Base-by-base conservation (phyloP, 2,329 filamentous ascomycete genomes). In the Aspergillus unguis region DNA sequence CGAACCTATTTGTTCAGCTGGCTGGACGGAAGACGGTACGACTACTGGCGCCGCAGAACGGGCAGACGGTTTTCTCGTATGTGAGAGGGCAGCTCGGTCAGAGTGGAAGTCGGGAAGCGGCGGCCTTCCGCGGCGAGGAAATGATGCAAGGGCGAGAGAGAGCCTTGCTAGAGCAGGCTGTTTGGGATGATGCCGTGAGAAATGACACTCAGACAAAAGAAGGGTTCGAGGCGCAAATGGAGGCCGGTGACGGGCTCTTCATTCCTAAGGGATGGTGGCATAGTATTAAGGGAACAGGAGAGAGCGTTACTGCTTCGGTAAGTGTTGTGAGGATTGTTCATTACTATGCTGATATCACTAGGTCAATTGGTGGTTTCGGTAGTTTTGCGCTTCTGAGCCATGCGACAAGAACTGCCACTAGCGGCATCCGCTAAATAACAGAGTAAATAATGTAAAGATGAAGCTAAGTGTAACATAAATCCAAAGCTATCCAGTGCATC, bases 261-360 rank as follows among this genome's bases (percentile, higher is more conserved):
- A 90, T 95, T 35, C 90, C 90, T 0, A 82, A 83, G 54, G 87
- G 87, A 1, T 94, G 89, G 88, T 95, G 90, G 90, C 90, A 95
- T 77, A 89, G 86, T 65, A 82, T 95, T 50, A 85, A 81, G 65
- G 87, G 88, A 36, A 62, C 79, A 42, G 83, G 81, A 1, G 61
- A 75, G 50, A 76, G 79, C 25, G 77, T 84, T 47, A 85, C 80
- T 49, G 83, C 77, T 56, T 84, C 82, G 52, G 82, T 83, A 60
- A 67, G 75, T 71, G 26, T 8, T 40, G 5, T 43, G 6, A 55
- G 35, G 61, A 48, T 64, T 26, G 77, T 75, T 28, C 9, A 35
- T 29, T 42, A 37, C 27, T 25, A 31, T 36, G 41, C 36, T 55
- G 32, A 57, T 29, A 11, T 41, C 60, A 48, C 65, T 27, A 79